A percentile compares a stretch with the other conserved stretches of the same genome.
Evolutionary conservation across 176 grass and related monocot species (phyloP).

Genomic region (Carex myosuroides): DNA sequence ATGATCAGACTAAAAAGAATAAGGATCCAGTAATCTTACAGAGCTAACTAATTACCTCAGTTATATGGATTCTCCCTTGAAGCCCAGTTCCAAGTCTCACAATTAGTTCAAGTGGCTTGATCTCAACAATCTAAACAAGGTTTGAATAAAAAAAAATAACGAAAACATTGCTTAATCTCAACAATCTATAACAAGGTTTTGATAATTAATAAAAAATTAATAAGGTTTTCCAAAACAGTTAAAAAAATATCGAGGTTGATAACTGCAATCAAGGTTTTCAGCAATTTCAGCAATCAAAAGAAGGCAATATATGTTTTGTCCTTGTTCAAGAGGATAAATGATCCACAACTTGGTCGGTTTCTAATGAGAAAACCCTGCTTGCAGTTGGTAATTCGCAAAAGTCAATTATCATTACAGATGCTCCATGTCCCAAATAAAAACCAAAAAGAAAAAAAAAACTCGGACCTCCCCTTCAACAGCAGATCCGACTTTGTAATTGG

Average conservation of each 20-base stretch:
- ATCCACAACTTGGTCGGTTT: background rate
- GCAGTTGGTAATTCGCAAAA: background rate
- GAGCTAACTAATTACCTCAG: slow-evolving; percentile 46
- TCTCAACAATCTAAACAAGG: slow-evolving; percentile 57
- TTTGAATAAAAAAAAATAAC: slow-evolving; percentile 2
- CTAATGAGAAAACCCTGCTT: background rate
- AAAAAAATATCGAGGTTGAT: background rate
- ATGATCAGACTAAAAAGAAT: slow-evolving; percentile 19
- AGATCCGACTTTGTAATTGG: slow-evolving; percentile 56
- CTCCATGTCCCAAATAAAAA: background rate
- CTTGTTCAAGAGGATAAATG: background rate
- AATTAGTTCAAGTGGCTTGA: slow-evolving; percentile 75
- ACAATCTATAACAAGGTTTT: slow-evolving; percentile 14
- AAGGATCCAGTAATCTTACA: background rate
- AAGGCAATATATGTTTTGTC: background rate
- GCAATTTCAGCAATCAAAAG: background rate
- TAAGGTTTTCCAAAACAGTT: background rate
- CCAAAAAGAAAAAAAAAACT: background rate
- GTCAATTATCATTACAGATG: background rate
- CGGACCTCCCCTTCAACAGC: slow-evolving; percentile 78
- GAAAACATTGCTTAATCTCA: slow-evolving; percentile 45
- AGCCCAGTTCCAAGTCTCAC: slow-evolving; percentile 59
- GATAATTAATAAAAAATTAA: slow-evolving; percentile 1
- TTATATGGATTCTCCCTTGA: slow-evolving; percentile 83
- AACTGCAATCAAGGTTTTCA: background rate